Evolutionary conservation across 805 yeast genomes (phyloP).

Genomic region (Cyberlindnera veronae): DNA sequence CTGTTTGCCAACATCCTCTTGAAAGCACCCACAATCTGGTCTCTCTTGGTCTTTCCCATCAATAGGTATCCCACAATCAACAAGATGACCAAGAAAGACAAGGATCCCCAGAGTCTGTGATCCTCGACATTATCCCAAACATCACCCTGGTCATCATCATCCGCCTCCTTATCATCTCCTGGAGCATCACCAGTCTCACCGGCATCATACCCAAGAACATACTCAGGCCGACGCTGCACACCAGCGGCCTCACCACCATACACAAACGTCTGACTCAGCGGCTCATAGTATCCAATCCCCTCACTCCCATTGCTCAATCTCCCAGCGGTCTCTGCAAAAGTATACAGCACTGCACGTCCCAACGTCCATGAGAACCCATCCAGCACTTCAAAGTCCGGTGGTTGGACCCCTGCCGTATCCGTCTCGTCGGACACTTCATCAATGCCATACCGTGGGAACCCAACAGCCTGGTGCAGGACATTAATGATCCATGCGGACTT

Average conservation of each 20-base stretch:
- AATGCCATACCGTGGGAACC: constrained; percentile 50
- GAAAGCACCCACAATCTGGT: constrained; percentile 14
- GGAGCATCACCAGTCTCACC: constrained; percentile 27
- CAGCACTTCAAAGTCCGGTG: constrained; percentile 41
- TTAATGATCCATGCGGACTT: constrained; percentile 56
- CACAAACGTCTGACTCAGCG: constrained; percentile 44
- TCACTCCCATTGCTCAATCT: constrained; percentile 9
- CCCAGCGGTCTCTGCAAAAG: constrained; percentile 46
- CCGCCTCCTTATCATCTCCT: constrained; percentile 26
- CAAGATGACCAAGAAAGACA: constrained; percentile 32
- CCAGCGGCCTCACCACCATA: constrained; percentile 52
- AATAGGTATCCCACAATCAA: constrained; percentile 31
- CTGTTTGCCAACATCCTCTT: constrained; percentile 12
- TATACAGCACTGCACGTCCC: constrained; percentile 60
- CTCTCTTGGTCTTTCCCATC: constrained; percentile 32
- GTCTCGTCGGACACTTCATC: constrained; percentile 30
- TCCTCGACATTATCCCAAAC: constrained; percentile 35
- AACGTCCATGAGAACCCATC: constrained; percentile 52
- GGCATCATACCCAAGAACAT: constrained; percentile 23
- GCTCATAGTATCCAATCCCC: constrained; percentile 44
- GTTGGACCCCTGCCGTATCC: constrained; percentile 2
- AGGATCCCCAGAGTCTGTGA: constrained; percentile 36
- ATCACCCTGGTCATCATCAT: constrained; percentile 28
- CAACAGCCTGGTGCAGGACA: constrained; percentile 57
- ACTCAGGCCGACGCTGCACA: constrained; percentile 41